Evolutionary conservation across 129 eudicot species (phyloP).

Genomic region (Silybum marianum): DNA sequence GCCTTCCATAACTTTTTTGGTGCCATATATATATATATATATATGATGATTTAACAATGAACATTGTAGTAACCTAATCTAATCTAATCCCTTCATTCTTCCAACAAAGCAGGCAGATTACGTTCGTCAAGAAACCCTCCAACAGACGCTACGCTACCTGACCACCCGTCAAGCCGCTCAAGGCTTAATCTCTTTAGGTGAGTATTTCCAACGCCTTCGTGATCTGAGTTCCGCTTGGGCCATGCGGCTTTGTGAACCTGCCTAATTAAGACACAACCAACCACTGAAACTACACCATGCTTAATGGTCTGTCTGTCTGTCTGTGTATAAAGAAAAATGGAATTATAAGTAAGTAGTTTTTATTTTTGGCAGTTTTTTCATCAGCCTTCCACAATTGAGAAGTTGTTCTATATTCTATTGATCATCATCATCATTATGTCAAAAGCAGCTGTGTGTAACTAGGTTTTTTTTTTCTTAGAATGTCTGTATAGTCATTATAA

Average conservation of each 20-base stretch:
- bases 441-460: constrained; percentile 31
- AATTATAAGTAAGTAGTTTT: constrained; percentile 22
- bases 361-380: constrained; percentile 43
- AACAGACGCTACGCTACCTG: constrained; percentile 64
- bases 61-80: neutral
- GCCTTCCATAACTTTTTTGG: neutral
- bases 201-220: constrained; percentile 83
- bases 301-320: neutral
- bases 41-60: neutral
- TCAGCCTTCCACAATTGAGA: constrained; percentile 56
- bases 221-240: constrained; percentile 74
- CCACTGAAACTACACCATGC: constrained; percentile 3
- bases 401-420: constrained; percentile 44
- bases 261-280: constrained; percentile 26
- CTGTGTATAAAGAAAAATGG: constrained; percentile 30
- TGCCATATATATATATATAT: no score
- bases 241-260: constrained; percentile 52
- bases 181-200: constrained; percentile 80
- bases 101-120: constrained; percentile 71
- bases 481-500: constrained; percentile 23
- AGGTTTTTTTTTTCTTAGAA: neutral
- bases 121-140: constrained; percentile 71
- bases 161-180: constrained; percentile 78
- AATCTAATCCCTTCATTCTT: neutral
- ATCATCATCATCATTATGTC: constrained; percentile 15